phyloP scores from a whole-genome alignment of 2,329 filamentous ascomycete species.

The Aureobasidium subglaciale region DNA sequence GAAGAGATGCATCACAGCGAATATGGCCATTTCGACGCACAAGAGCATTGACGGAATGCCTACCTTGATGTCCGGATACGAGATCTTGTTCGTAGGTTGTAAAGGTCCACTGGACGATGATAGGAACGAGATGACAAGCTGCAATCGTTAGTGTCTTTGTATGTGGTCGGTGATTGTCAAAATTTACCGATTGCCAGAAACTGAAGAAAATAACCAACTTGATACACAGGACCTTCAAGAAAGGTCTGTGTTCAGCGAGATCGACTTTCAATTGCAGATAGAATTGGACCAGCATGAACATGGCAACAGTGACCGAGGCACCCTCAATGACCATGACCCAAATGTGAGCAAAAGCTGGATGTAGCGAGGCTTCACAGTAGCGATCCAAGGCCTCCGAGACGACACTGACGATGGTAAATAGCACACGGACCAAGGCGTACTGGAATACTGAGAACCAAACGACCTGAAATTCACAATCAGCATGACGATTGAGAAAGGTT shows the following conservation, averaged over 20 bases:
- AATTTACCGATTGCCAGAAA: slow-evolving; percentile 66
- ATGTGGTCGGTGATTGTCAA: not conserved
- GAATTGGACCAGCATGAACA: slow-evolving; percentile 85
- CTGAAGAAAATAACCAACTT: slow-evolving; percentile 88
- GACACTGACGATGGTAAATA: slow-evolving; percentile 73
- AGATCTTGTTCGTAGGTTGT: slow-evolving; percentile 54
- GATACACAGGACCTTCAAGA: slow-evolving; percentile 77
- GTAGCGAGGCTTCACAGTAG: slow-evolving; percentile 75
- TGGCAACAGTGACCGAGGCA: slow-evolving; percentile 68
- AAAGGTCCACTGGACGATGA: slow-evolving; percentile 56
- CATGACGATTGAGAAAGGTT: not conserved
- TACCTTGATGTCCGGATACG: slow-evolving; percentile 69
- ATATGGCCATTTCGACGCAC: slow-evolving; percentile 78
- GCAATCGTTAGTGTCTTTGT: slow-evolving; percentile 18
- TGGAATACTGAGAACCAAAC: slow-evolving; percentile 79
- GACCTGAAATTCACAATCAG: slow-evolving; percentile 38
- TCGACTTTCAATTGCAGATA: slow-evolving; percentile 68
- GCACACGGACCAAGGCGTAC: slow-evolving; percentile 73
- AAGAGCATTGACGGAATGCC: slow-evolving; percentile 72
- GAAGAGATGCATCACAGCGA: slow-evolving; percentile 70
- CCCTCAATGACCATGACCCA: slow-evolving; percentile 72
- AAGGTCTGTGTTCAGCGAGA: slow-evolving; percentile 61
- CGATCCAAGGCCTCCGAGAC: slow-evolving; percentile 59
- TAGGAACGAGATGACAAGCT: slow-evolving; percentile 53
- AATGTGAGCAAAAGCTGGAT: slow-evolving; percentile 71